Evolutionary conservation across 2,329 filamentous ascomycete genomes (phyloP).

Genomic region (Juglanconis juglandina): DNA sequence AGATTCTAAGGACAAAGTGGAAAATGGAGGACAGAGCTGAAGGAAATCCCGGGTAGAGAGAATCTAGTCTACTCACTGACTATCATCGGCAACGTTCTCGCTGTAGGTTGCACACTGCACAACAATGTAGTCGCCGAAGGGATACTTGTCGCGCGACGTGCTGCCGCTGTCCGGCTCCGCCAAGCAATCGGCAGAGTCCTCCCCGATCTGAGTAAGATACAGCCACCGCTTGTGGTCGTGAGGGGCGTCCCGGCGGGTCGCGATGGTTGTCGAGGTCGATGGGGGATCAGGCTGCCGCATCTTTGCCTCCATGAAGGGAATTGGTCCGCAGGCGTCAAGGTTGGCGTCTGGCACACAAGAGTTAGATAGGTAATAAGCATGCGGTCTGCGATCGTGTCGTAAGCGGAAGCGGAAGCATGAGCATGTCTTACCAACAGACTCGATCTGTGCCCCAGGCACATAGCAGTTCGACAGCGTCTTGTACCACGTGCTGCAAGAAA

Average conservation of each 20-base stretch:
- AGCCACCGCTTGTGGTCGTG: conserved; percentile 10
- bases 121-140: conserved; percentile 10
- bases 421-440: not conserved
- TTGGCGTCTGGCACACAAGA: not conserved
- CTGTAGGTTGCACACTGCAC: conserved; percentile 16
- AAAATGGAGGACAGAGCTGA: not conserved
- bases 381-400: not conserved
- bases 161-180: conserved; percentile 7
- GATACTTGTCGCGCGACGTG: not conserved
- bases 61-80: not conserved
- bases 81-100: not conserved
- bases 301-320: conserved; percentile 16
- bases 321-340: conserved; percentile 15
- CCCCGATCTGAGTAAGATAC: conserved; percentile 13
- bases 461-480: conserved; percentile 18
- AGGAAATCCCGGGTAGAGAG: not conserved
- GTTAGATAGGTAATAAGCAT: not conserved
- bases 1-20: no score
- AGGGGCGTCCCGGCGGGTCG: not conserved
- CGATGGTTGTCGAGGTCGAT: not conserved
- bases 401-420: not conserved
- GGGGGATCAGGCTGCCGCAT: conserved; percentile 14
- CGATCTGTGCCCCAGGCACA: conserved; percentile 13
- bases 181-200: conserved; percentile 4
- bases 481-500: conserved; percentile 7